Evolutionary conservation across 1,284 basidiomycete species (phyloP), one percentile per base, ranked within the genome.

Genomic region (Ceratobasidium sp.): DNA sequence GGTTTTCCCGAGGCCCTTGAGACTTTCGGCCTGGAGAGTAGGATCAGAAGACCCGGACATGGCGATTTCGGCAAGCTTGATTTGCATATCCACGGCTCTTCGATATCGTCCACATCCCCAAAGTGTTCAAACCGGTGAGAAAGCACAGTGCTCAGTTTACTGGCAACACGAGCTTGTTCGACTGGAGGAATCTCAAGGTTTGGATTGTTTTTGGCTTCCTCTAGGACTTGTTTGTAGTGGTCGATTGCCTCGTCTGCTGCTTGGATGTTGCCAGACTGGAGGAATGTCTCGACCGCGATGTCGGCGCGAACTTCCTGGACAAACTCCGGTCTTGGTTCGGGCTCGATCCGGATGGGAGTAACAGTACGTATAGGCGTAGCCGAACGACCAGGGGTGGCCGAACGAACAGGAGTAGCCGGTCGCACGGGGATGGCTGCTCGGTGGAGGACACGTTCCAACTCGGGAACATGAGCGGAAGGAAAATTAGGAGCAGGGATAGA

Each of bases 31-130:
- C 39, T 58, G 51, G 31, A 69, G n/a, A n/a, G n/a, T n/a, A n/a
- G 29, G 4, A 27, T 22, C 9, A 37, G 53, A 39, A 11, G 51
- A 22, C 34, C 19, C 29, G 22, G 19, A 19, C 3, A 29, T 27
- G 2, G 66, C 51, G 11, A 69, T 8, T 29, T 29, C 51, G 1
- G 66, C 66, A 7, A 56, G 27, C 43, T 58, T 58, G 37, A 43
- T 27, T 53, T 69, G 66, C 24, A 39, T 29, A 16, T 69, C 66
- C 9, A 69, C 53, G 16, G 66, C 66, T 69, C 31, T 29, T 69
- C 66, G 19, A 69, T 69, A 24, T 69, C 51, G 66, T 69, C 66
- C n/a, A 69, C 66, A 22, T 69, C 66, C 5, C 66, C 66, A 43
- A 58, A 56, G 16, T 69, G 51, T n/a, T 69, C 66, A 39, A 69